Percentiles rank a stretch among this genome's conserved stretches.
These are phyloP conservation scores for Geosiphon pyriformis DNA, from an alignment of 192 early-diverging fungal species.

Conservation along the genomic window DNA sequence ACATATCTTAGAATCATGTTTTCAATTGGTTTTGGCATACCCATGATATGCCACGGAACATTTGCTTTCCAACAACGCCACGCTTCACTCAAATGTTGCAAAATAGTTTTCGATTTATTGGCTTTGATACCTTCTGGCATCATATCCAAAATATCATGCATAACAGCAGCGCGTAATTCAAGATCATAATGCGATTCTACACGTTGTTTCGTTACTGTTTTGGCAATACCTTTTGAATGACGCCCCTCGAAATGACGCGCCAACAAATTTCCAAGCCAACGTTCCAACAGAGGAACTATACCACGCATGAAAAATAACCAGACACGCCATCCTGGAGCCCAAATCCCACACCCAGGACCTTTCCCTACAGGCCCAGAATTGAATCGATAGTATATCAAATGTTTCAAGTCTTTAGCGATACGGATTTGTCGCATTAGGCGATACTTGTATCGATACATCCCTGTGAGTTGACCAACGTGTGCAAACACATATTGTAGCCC, in stretches of 20 bases:
- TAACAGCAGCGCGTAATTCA: constrained; percentile 95
- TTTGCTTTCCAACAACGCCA: constrained; percentile 99
- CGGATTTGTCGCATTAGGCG: constrained; percentile 95
- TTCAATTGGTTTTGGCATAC: constrained; percentile 94
- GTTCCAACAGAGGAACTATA: constrained; percentile 92
- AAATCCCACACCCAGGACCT: constrained; percentile 97
- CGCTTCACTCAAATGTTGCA: constrained; percentile 94
- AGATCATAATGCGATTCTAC: constrained; percentile 98
- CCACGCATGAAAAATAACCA: constrained; percentile 99
- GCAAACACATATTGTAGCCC: constrained; percentile 98
- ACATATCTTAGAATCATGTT: constrained; percentile 99
- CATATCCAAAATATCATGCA: constrained; percentile 99
- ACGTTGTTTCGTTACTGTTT: constrained; percentile 98
- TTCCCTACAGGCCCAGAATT: constrained; percentile 97
- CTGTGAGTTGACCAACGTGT: constrained; percentile 97
- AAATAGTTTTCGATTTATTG: constrained; percentile 91
- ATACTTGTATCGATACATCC: constrained; percentile 99
- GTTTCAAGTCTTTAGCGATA: constrained; percentile 87
- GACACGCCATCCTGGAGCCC: constrained; percentile 99
- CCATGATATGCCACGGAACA: constrained; percentile 98
- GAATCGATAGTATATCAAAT: constrained; percentile 89
- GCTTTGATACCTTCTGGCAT: constrained; percentile 98
- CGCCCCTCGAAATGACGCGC: constrained; percentile 99
- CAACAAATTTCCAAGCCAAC: constrained; percentile 97
- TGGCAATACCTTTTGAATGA: constrained; percentile 93